Conservation (phyloP, 2,329 filamentous ascomycete species). For the Paecilomyces sp. region DNA sequence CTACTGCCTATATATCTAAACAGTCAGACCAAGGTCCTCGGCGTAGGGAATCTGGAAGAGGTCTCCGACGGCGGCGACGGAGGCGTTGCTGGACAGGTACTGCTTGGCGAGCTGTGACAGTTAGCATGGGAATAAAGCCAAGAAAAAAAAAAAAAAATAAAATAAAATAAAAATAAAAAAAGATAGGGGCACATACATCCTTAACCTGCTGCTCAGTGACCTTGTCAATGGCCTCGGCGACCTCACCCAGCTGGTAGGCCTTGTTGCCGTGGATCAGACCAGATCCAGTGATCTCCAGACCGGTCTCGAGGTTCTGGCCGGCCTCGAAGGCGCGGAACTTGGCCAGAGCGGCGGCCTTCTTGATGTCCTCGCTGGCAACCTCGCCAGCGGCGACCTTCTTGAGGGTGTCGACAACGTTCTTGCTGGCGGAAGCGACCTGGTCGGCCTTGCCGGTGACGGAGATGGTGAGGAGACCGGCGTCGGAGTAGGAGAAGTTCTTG, state of each 20-base stretch:
- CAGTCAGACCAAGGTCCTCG: conserved; percentile 86
- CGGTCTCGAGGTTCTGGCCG: conserved; percentile 68
- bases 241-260: conserved; percentile 74
- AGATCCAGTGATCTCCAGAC: conserved; percentile 75
- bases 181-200: conserved; percentile 54
- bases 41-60: conserved; percentile 85
- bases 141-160: not conserved
- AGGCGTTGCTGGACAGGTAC: conserved; percentile 80
- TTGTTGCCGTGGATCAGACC: conserved; percentile 75
- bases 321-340: conserved; percentile 87
- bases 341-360: conserved; percentile 85
- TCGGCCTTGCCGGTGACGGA: conserved; percentile 68
- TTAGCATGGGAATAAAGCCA: conserved; percentile 12
- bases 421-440: conserved; percentile 66
- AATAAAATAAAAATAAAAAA: not conserved
- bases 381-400: conserved; percentile 72
- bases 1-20: conserved; percentile 54
- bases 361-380: conserved; percentile 74
- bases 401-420: conserved; percentile 71
- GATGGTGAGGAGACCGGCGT: conserved; percentile 83
- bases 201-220: conserved; percentile 82
- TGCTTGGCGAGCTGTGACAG: conserved; percentile 69
- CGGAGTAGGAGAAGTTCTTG: conserved; percentile 79
- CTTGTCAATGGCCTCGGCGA: conserved; percentile 69
- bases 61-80: conserved; percentile 84